Conservation (phyloP, 2,329 filamentous ascomycete species). For the Colletotrichum falcatum region DNA sequence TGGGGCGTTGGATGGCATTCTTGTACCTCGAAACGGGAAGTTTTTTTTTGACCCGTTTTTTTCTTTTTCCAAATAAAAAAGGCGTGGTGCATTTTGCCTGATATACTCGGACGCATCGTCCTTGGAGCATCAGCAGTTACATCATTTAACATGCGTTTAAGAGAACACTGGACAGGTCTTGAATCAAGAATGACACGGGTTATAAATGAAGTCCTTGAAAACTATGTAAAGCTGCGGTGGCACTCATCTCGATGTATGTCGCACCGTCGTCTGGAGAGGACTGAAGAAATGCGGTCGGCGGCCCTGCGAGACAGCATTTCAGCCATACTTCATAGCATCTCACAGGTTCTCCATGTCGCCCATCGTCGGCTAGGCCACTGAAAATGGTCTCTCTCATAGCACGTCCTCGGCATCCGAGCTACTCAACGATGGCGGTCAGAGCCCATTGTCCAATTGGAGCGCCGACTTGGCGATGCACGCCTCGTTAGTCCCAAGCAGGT, state of each 20-base stretch:
- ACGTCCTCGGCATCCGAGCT: no score
- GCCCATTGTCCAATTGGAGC: background rate
- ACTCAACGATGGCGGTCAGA: no score
- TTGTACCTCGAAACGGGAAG: slow-evolving; percentile 6
- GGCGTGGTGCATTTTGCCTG: slow-evolving; percentile 6
- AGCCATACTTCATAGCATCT: no score
- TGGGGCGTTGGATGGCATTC: slow-evolving; percentile 23
- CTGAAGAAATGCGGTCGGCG: no score
- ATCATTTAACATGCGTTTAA: background rate
- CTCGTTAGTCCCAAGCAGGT: background rate
- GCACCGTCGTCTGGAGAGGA: background rate
- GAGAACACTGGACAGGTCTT: background rate
- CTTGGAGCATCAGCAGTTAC: slow-evolving; percentile 9
- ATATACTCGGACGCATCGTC: background rate
- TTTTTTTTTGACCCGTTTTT: background rate
- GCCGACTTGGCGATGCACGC: background rate
- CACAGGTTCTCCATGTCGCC: no score
- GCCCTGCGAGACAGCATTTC: background rate
- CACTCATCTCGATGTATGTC: background rate
- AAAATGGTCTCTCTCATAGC: no score
- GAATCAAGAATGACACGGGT: background rate
- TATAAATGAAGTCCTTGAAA: background rate
- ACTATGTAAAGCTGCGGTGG: no score
- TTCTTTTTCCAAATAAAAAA: slow-evolving; percentile 3
- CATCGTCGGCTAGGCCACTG: no score